Base-by-base conservation (phyloP, 2,329 filamentous ascomycete genomes). In the Hirsutella thompsonii region DNA sequence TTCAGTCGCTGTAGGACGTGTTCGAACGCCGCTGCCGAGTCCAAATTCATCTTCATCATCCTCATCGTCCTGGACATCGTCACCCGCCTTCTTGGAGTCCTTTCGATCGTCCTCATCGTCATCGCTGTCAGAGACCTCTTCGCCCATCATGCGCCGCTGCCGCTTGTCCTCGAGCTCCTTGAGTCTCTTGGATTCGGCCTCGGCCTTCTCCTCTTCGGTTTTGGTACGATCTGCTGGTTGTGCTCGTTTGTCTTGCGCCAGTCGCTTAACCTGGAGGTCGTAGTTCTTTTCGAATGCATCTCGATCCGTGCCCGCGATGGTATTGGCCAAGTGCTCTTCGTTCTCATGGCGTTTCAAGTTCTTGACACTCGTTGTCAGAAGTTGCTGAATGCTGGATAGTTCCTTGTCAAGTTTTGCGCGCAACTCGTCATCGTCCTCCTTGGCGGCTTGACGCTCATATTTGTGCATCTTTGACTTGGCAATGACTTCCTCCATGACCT, bases 401-500 rank as follows among this genome's bases (percentile, higher is more conserved):
- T 87, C 85, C 57, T 89, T 81, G 59, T 98, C 88, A 14, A 98
- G 69, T 57, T 89, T 79, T 44, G 81, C 80, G 44, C 88, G 75
- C 41, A 95, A 61, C 49, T 94, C 90, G 39, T 93, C 87, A 51
- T 98, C 92, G 38, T 92, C 87, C 46, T 96, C 92, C 56, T 94
- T 95, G 21, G 79, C 78, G 45, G 86, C 81, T 61, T 98, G 92
- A 33, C 92, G 79, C 63, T 96, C 89, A 55, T 90, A 89, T 63
- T 94, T 96, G 72, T 95, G 76, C 46, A 85, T 71, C 58, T 98
- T 98, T 1, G 90, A 96, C 63, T 98, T 98, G 45, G 89, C 86
- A 49, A 98, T 95, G 46, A 98, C 74, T 61, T 98, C 93, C 54
- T 94, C 83, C 86, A 96, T 95, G 38, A 98, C 85, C 61, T 98